Conservation (phyloP, 352 stramenopile species). For the Thraustotheca clavata region DNA sequence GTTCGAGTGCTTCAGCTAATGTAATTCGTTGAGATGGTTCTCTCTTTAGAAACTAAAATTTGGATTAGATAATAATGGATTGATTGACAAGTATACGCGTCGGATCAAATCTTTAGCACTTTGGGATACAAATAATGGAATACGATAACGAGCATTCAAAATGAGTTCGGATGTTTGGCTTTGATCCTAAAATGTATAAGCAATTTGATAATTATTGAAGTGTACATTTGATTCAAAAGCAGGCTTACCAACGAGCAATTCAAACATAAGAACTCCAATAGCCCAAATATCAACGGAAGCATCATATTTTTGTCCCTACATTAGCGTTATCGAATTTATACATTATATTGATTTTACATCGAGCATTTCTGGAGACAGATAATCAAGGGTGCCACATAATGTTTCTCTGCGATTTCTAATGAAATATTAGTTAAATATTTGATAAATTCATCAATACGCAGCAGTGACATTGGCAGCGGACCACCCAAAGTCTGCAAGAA, state of each 20-base stretch:
- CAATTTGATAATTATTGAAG: background rate
- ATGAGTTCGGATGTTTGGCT: constrained; percentile 95
- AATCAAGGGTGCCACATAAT: constrained; percentile 98
- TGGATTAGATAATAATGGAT: background rate
- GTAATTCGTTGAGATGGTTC: constrained; percentile 45
- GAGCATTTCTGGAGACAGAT: constrained; percentile 99
- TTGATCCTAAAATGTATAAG: constrained; percentile 61
- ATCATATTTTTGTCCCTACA: constrained; percentile 92
- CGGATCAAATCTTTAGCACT: constrained; percentile 65
- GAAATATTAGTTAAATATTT: background rate
- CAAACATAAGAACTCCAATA: constrained; percentile 98
- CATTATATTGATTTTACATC: constrained; percentile 40
- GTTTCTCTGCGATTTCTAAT: constrained; percentile 88
- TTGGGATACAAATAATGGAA: constrained; percentile 61
- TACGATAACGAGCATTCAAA: constrained; percentile 58
- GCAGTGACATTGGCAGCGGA: constrained; percentile 82
- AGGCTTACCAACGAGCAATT: constrained; percentile 95
- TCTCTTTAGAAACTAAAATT: constrained; percentile 62
- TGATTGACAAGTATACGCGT: constrained; percentile 28
- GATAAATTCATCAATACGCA: constrained; percentile 31
- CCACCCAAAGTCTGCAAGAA: constrained; percentile 99
- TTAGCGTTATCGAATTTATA: background rate
- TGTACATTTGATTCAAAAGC: constrained; percentile 93
- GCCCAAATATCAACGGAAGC: constrained; percentile 98
- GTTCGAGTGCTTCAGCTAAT: constrained; percentile 59